Evolutionary conservation across 169 alveolate species (phyloP), one percentile per base, ranked within the genome.

Genomic region (Miamiensis avidus): DNA sequence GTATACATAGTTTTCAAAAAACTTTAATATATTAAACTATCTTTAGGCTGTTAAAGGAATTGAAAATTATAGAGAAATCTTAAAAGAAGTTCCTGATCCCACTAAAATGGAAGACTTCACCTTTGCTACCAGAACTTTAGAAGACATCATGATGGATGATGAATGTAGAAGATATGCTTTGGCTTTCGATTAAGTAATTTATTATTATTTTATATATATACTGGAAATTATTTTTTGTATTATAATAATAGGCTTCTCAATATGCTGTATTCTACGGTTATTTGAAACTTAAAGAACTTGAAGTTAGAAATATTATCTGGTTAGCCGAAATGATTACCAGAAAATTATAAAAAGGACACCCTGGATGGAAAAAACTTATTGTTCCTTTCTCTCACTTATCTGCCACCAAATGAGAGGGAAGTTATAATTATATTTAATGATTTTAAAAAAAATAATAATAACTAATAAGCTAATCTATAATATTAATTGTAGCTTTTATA

Each of bases 211-310:
- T 49, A 49, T 72, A 82, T 78, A 74, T 49, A 49, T 11, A 49
- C 20, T 49, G 20, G 4, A 49, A 49, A 11, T 49, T 11, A 49
- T 49, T 49, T 49, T 49, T 11, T 49, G 20, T 49, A 11, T 49
- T 49, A 11, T 49, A 11, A 11, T 11, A 49, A 49, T 49, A 49
- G 69, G 4, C 76, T 64, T 75, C 77, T n/a, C n/a, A 79, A 34
- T 79, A 79, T 91, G 99, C 99, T 30, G 98, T 97, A 73, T 98
- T 98, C 95, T 98, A 98, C 94, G 99, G 99, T 26, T 99, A 99
- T 98, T 97, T 98, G 74, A 99, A 98, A 91, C 97, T 99, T 82
- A 98, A 98, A 91, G 99, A 98, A 90, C 99, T 98, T 92, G 99
- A 99, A 95, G 98, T 99, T 87, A 94, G 99, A 88, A 99, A 98